phyloP scores from a whole-genome alignment of 495 filamentous ascomycete genomes.

The Hypoxylon perforatum region DNA sequence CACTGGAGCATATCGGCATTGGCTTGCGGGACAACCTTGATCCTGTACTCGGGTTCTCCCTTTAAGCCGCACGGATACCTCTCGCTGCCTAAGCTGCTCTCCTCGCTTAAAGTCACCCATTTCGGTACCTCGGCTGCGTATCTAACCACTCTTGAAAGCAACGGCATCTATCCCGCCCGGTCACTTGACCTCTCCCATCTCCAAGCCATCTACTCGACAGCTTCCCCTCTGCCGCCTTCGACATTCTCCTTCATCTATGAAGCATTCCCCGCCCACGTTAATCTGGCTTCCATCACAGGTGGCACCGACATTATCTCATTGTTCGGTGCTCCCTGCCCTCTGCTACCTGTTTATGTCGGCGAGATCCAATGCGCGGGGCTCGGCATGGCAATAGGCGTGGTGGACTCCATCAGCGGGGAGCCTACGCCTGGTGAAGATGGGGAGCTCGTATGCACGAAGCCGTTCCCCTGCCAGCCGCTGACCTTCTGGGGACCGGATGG shows the following conservation, averaged over 20 bases:
- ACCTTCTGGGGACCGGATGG: constrained; percentile 84
- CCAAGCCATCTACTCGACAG: constrained; percentile 90
- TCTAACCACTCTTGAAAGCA: constrained; percentile 89
- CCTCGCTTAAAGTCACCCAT: constrained; percentile 74
- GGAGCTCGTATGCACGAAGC: constrained; percentile 87
- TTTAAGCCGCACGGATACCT: constrained; percentile 68
- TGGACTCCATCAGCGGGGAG: constrained; percentile 67
- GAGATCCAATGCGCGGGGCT: constrained; percentile 92
- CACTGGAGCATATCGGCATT: constrained; percentile 91
- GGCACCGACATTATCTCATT: constrained; percentile 95
- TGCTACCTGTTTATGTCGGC: constrained; percentile 85
- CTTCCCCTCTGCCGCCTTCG: constrained; percentile 88
- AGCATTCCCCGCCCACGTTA: constrained; percentile 78
- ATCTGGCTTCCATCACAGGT: constrained; percentile 86
- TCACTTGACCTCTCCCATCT: constrained; percentile 66
- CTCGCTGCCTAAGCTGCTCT: constrained; percentile 55
- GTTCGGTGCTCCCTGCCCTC: constrained; percentile 86
- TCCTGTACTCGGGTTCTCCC: constrained; percentile 90
- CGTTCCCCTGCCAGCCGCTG: constrained; percentile 92
- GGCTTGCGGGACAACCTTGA: constrained; percentile 79
- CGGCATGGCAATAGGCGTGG: constrained; percentile 88
- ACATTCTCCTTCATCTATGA: constrained; percentile 91
- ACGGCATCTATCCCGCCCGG: constrained; percentile 70
- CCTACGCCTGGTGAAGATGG: constrained; percentile 74
- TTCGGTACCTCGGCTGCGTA: constrained; percentile 96